Percentiles rank a stretch among this genome's conserved stretches.
Conservation (phyloP, 495 filamentous ascomycete species). For the Talaromyces trachyspermus region DNA sequence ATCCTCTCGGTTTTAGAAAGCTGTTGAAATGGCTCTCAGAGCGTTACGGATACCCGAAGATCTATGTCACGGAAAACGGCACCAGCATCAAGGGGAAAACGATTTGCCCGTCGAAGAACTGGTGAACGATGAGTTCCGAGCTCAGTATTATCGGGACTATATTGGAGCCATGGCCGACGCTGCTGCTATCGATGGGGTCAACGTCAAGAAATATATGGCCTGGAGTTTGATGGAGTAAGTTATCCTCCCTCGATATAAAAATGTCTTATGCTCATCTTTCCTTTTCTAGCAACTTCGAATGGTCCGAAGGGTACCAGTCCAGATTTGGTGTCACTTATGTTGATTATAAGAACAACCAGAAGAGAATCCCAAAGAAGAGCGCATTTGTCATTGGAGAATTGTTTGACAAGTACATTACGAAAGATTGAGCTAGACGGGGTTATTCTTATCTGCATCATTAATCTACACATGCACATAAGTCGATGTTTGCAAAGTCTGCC, state of each 20-base stretch:
- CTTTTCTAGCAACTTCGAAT: constrained; percentile 43
- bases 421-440: constrained; percentile 13
- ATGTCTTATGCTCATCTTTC: constrained; percentile 9
- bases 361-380: constrained; percentile 72
- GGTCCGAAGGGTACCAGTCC: constrained; percentile 78
- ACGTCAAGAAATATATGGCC: constrained; percentile 67
- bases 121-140: constrained; percentile 66
- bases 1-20: constrained; percentile 64
- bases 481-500: too few relatives aligned
- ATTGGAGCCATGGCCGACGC: constrained; percentile 64
- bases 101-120: constrained; percentile 61
- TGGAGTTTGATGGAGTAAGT: constrained; percentile 71
- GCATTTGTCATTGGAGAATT: constrained; percentile 57
- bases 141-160: constrained; percentile 68
- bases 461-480: too few relatives aligned
- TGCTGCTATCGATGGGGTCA: constrained; percentile 56
- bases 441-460: too few relatives aligned
- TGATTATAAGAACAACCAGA: constrained; percentile 67
- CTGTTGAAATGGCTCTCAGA: constrained; percentile 73
- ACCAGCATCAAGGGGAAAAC: constrained; percentile 74
- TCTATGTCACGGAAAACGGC: constrained; percentile 80
- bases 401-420: constrained; percentile 44
- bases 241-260: not conserved
- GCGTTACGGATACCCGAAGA: constrained; percentile 63
- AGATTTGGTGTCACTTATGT: constrained; percentile 73